Evolutionary conservation across 139 green algal species (phyloP), one percentile per base, ranked within the genome.

Genomic region (Tetraselmis striata): DNA sequence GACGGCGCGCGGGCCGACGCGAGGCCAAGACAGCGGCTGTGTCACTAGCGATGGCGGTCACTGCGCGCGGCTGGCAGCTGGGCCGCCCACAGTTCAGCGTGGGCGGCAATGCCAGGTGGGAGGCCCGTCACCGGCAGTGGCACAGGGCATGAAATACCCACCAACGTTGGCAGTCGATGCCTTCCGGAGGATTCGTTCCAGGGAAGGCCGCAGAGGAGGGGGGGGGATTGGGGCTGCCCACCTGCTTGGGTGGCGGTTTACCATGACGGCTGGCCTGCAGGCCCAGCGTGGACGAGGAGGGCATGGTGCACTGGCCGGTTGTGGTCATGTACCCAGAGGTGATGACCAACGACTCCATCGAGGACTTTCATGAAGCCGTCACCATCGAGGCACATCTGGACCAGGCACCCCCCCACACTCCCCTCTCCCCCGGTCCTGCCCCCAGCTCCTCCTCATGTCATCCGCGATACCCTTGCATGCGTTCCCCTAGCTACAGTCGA

Each of bases 291-390:
- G 87, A 94, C 24, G 80, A 76, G 1, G 83, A 91, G 0, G 88
- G 90, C 18, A 28, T 85, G 23, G 45, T 97, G 78, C 89, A 92
- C 80, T 98, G 93, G 93, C 95, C 95, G 0, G 89, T 95, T 67
- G 59, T 98, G 82, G 89, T 98, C 75, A 86, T 97, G 67, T 98
- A 98, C 85, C 92, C 93, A 0, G 95, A 98, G 83, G 84, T 77
- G 32, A 93, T 93, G 89, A 85, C 93, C 83, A 92, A 86, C 59
- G 95, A 98, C 77, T 81, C 92, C 29, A 87, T 98, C 27, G 88
- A 98, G 82, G 94, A 94, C 45, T 90, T 93, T 22, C 78, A 75
- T 18, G 95, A 98, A 84, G 81, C 86, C 2, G 91, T 97, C 83
- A 81, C 76, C 0, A 77, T 98, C 30, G 79, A 82, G 28, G 90